Conservation (phyloP, 1,139 yeast genomes). For the Suhomyces bribrorum region DNA sequence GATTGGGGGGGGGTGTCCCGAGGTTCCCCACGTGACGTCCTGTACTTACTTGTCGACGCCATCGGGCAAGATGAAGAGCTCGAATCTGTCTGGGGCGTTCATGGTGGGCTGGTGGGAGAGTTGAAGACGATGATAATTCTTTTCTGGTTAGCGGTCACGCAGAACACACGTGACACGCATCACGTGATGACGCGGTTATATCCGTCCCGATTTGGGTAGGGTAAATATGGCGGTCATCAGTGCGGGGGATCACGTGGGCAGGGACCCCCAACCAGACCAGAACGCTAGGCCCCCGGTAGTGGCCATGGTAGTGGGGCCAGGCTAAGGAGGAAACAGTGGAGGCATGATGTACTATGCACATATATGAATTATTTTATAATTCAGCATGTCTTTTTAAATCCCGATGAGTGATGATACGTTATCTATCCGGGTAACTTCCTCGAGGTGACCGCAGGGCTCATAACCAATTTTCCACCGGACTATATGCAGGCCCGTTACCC, state of each 20-base stretch:
- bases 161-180: slow-evolving; percentile 1
- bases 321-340: background rate
- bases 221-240: background rate
- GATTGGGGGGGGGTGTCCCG: too few species aligned
- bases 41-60: slow-evolving; percentile 78
- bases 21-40: background rate
- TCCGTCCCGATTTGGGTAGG: background rate
- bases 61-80: slow-evolving; percentile 93
- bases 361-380: too few species aligned
- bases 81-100: slow-evolving; percentile 99
- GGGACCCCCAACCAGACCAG: background rate
- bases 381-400: background rate
- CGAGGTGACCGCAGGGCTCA: background rate
- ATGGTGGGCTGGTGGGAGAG: slow-evolving; percentile 33
- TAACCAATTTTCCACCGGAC: background rate
- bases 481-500: background rate
- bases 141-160: background rate
- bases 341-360: too few species aligned
- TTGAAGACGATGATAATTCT: background rate
- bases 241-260: background rate
- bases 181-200: too few species aligned
- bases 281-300: background rate
- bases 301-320: background rate
- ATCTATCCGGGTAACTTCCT: background rate
- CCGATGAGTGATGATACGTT: too few species aligned